Evolutionary conservation across 177 flowering plant genomes (phyloP).

Genomic region (Tripterygium wilfordii): DNA sequence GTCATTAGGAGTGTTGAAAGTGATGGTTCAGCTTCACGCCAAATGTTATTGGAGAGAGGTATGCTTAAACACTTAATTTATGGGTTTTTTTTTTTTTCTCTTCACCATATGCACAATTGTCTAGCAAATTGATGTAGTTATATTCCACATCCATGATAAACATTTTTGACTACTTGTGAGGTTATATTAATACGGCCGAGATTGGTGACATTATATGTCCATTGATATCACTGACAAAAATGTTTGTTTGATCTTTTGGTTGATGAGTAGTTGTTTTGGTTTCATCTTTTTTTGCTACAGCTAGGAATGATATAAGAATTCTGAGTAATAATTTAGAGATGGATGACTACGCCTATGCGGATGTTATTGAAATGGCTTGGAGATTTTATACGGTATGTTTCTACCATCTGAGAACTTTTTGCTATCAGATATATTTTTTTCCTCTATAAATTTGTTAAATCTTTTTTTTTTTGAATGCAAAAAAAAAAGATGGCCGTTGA

Average conservation of each 20-base stretch:
- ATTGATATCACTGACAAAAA: not conserved
- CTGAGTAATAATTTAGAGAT: conserved; percentile 31
- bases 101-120: too few species aligned
- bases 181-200: too few species aligned
- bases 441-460: not conserved
- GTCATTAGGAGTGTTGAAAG: conserved; percentile 31
- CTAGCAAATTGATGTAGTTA: not conserved
- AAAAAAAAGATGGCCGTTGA: conserved; percentile 64
- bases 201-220: too few species aligned
- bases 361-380: conserved; percentile 32
- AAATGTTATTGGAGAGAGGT: conserved; percentile 46
- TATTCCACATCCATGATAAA: not conserved
- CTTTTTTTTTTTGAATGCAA: not conserved
- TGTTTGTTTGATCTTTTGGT: not conserved
- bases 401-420: not conserved
- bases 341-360: conserved; percentile 43
- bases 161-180: too few species aligned
- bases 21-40: conserved; percentile 40
- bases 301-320: conserved; percentile 22
- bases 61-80: conserved; percentile 3
- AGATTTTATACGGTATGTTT: conserved; percentile 44
- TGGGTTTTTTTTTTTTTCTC: not conserved
- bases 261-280: not conserved
- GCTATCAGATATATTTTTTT: not conserved
- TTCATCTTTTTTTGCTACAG: conserved; percentile 14